These are phyloP conservation scores for Ceratocystis smalleyi DNA, from an alignment of 2,329 filamentous ascomycete genomes.

Conservation along the genomic window DNA sequence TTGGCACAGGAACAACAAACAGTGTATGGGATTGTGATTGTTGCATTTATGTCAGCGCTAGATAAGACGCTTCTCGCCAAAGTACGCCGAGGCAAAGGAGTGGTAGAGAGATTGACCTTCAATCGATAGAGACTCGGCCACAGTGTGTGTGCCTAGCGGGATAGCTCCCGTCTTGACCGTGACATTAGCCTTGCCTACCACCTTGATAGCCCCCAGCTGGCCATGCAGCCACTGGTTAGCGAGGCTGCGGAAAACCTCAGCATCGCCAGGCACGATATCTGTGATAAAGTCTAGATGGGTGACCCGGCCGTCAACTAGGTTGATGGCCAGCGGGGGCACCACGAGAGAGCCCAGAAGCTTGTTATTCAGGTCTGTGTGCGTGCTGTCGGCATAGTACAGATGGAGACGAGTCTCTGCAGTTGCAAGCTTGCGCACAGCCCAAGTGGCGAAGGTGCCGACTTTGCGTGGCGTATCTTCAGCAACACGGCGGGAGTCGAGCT, in stretches of 20 bases:
- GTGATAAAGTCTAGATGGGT: slow-evolving; percentile 68
- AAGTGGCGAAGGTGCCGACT: slow-evolving; percentile 63
- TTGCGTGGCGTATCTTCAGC: slow-evolving; percentile 53
- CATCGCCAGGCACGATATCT: slow-evolving; percentile 58
- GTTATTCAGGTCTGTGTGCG: slow-evolving; percentile 54
- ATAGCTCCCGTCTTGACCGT: slow-evolving; percentile 65
- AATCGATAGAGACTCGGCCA: slow-evolving; percentile 62
- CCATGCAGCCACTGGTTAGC: slow-evolving; percentile 83
- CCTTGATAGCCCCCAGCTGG: slow-evolving; percentile 50
- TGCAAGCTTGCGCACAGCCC: slow-evolving; percentile 62
- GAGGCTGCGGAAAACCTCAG: slow-evolving; percentile 60
- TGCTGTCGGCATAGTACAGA: slow-evolving; percentile 50
- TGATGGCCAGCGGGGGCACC: slow-evolving; percentile 60
- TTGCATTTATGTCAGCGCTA: slow-evolving; percentile 11
- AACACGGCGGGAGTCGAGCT: slow-evolving; percentile 64
- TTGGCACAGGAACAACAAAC: slow-evolving; percentile 3
- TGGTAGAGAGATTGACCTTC: slow-evolving; percentile 65
- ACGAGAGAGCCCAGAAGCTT: slow-evolving; percentile 51
- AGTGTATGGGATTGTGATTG: neutral
- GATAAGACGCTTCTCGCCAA: slow-evolving; percentile 39
- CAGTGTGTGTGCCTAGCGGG: slow-evolving; percentile 57
- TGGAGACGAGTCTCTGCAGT: slow-evolving; percentile 56
- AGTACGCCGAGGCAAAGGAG: slow-evolving; percentile 44
- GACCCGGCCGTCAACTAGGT: slow-evolving; percentile 59
- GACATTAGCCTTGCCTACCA: slow-evolving; percentile 60